Percentiles rank a stretch among this genome's conserved stretches.
Conservation (phyloP, 129 eudicot species). For the Chrysanthemum seticuspe region DNA sequence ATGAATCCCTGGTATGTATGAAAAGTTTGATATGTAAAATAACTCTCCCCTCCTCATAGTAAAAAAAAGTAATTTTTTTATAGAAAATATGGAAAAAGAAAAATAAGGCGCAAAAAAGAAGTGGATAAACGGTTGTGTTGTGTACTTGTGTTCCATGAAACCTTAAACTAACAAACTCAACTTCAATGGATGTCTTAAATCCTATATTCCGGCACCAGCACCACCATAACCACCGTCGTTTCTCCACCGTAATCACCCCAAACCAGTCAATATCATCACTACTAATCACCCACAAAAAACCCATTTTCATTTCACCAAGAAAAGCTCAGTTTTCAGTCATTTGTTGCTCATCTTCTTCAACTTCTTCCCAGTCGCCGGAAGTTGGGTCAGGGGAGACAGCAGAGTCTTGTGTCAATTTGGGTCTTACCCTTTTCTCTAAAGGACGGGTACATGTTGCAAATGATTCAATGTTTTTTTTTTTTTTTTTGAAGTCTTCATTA, state of each 20-base stretch:
- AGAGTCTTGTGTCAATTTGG: slow-evolving; percentile 79
- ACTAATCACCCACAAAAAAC: slow-evolving; percentile 17
- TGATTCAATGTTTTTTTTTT: background rate
- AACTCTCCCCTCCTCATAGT: too few species aligned
- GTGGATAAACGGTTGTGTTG: slow-evolving; percentile 24
- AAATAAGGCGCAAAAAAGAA: background rate
- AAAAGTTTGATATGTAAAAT: too few species aligned
- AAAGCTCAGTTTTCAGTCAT: slow-evolving; percentile 28
- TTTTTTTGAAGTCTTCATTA: background rate
- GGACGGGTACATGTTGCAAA: slow-evolving; percentile 63
- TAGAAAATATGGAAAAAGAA: background rate
- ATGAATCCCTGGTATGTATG: too few species aligned
- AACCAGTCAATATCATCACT: slow-evolving; percentile 13
- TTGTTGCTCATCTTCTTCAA: slow-evolving; percentile 58
- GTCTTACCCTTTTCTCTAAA: slow-evolving; percentile 76
- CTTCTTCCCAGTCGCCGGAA: slow-evolving; percentile 53
- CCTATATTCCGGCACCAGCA: slow-evolving; percentile 34
- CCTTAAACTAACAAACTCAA: background rate
- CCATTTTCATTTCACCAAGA: slow-evolving; percentile 25
- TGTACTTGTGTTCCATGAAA: slow-evolving; percentile 22
- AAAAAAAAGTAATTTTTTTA: too few species aligned
- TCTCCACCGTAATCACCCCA: slow-evolving; percentile 14
- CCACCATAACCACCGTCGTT: slow-evolving; percentile 24
- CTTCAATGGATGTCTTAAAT: slow-evolving; percentile 44
- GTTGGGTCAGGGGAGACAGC: slow-evolving; percentile 48